phyloP scores from a whole-genome alignment of 1,284 basidiomycete species.

The Bondarzewia mesenterica region DNA sequence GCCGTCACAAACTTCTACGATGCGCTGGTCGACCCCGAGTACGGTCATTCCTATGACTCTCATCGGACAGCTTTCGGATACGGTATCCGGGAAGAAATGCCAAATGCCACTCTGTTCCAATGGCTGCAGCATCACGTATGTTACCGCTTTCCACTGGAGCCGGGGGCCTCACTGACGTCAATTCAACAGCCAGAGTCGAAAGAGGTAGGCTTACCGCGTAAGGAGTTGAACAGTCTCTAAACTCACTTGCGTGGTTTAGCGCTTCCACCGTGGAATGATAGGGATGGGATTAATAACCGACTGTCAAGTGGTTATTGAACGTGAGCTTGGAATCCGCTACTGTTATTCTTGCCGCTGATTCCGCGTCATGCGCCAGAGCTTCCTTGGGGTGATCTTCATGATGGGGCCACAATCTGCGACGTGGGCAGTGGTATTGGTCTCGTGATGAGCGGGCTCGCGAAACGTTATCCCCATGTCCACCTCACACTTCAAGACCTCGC shows the following conservation, averaged over 20 bases:
- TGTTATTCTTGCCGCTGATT: neutral
- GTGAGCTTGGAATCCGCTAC: neutral
- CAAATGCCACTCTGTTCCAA: slow-evolving; percentile 10
- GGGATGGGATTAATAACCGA: neutral
- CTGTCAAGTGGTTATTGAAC: neutral
- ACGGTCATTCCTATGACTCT: slow-evolving; percentile 13
- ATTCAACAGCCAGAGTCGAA: neutral
- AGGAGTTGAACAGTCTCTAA: too few relatives aligned
- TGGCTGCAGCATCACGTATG: slow-evolving; percentile 11
- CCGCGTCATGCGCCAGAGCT: slow-evolving; percentile 21
- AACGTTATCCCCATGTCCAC: slow-evolving; percentile 30
- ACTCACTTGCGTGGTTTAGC: too few relatives aligned
- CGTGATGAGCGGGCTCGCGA: slow-evolving; percentile 32
- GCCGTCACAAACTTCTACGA: slow-evolving; percentile 15
- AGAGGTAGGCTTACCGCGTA: neutral
- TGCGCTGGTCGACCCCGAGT: slow-evolving; percentile 18
- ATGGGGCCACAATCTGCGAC: slow-evolving; percentile 34
- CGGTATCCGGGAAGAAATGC: slow-evolving; percentile 3
- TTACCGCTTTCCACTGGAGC: neutral
- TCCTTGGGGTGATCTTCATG: slow-evolving; percentile 33
- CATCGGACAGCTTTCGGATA: slow-evolving; percentile 14
- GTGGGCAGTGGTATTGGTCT: slow-evolving; percentile 39
- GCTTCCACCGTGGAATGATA: neutral
- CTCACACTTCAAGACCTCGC: slow-evolving; percentile 39
- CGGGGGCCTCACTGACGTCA: neutral